Conservation (phyloP, 768 basidiomycete species). For the Tricholoma saponaceum region DNA sequence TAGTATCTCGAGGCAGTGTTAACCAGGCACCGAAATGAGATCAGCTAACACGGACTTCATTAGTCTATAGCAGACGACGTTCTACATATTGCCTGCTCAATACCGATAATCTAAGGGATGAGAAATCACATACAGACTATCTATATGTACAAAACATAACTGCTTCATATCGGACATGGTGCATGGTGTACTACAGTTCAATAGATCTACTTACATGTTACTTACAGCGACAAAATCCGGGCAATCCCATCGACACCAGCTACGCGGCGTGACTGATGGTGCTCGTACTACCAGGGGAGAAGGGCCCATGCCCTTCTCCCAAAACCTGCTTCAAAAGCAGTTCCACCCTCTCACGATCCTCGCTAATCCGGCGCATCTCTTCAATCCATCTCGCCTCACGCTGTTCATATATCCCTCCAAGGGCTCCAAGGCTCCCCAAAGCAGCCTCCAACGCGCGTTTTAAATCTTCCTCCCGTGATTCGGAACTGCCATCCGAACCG, state of each 20-base stretch:
- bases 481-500: conserved; percentile 51
- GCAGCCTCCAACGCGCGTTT: conserved; percentile 66
- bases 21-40: too few relatives aligned
- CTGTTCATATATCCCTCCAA: conserved; percentile 64
- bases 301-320: conserved; percentile 21
- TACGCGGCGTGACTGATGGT: neutral
- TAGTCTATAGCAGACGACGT: too few relatives aligned
- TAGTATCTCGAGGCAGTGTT: too few relatives aligned
- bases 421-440: conserved; percentile 57
- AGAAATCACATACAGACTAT: too few relatives aligned
- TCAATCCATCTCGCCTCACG: conserved; percentile 67
- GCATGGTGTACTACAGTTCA: too few relatives aligned
- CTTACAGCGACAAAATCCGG: neutral
- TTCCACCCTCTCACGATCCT: conserved; percentile 67
- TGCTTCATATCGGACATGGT: too few relatives aligned
- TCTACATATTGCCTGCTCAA: too few relatives aligned
- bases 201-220: too few relatives aligned
- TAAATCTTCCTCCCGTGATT: conserved; percentile 58
- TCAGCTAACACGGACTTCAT: too few relatives aligned
- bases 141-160: too few relatives aligned
- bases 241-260: neutral
- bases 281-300: neutral
- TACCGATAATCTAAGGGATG: too few relatives aligned
- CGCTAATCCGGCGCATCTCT: conserved; percentile 60
- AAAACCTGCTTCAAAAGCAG: conserved; percentile 63